Conservation (phyloP, 2,329 filamentous ascomycete species). For the Colletotrichum sp. region DNA sequence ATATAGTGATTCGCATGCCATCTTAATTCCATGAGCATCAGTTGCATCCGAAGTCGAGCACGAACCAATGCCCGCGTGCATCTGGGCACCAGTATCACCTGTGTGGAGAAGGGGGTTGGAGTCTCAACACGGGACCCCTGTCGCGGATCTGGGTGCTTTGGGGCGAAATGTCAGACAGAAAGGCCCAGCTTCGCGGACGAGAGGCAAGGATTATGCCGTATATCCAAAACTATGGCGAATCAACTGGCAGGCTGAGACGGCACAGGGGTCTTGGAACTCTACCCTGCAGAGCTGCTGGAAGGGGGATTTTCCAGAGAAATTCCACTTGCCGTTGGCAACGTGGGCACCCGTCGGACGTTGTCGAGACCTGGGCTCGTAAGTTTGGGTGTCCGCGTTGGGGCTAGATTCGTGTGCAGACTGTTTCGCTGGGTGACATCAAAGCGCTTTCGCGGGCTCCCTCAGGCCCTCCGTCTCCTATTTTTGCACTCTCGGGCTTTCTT, state of each 20-base stretch:
- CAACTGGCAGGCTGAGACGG: conserved; percentile 6
- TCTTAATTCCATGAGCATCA: conserved; percentile 4
- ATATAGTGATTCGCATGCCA: conserved; percentile 17
- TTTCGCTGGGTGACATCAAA: conserved; percentile 18
- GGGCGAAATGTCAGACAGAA: neutral
- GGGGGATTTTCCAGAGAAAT: neutral
- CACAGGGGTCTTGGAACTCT: conserved; percentile 12
- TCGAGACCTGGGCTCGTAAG: neutral
- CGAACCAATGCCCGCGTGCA: conserved; percentile 9
- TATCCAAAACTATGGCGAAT: conserved; percentile 21
- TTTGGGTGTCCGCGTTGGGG: neutral
- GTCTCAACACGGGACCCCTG: conserved; percentile 18
- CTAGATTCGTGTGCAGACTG: neutral
- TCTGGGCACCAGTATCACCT: conserved; percentile 18
- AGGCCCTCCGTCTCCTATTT: neutral
- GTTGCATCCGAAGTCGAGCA: conserved; percentile 15
- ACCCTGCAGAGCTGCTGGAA: neutral
- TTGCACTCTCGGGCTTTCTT: conserved; percentile 1
- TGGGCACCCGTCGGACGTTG: neutral
- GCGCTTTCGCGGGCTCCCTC: neutral
- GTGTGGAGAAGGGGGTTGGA: conserved; percentile 14
- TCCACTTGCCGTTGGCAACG: neutral
- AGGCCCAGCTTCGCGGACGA: neutral
- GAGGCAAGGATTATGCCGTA: conserved; percentile 6
- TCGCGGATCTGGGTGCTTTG: neutral